Base-by-base conservation (phyloP, 2,329 filamentous ascomycete genomes). In the Reticulascus tulasneorum region DNA sequence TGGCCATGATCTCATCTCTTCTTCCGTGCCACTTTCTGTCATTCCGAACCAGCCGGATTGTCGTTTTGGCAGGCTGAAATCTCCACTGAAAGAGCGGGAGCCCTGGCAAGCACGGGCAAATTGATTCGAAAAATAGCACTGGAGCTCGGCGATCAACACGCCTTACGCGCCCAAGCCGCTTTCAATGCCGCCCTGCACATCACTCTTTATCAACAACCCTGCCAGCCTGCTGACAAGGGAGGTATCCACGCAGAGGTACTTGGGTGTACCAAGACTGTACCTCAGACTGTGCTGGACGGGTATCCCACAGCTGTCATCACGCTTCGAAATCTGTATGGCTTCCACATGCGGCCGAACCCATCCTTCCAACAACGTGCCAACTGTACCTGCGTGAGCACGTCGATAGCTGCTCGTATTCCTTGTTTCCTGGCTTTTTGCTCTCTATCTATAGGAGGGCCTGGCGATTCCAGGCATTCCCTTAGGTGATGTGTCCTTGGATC, bases 331-430 rank as follows among this genome's bases (percentile, higher is more conserved):
- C 26, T 26, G 8, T 29, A 33, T 19, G 24, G 29, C 30, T 9
- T 31, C 36, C 23, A 29, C 17, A 28, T 33, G 25, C 27, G 23
- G 31, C 24, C 31, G 15, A 28, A 22, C 34, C 27, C 24, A 31
- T 26, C 29, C 21, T 26, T 29, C 24, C 30, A 19, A 24, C 24
- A 36, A 16, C 29, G 22, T 23, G 22, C 10, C 25, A n/a, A 16
- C 21, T 18, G 32, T 42, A 42, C 40, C 40, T 42, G 40, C 40
- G 37, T 42, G 28, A 40, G 24, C 21, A 42, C 40, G 29, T 37
- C 32, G 27, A 29, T n/a, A 13, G 31, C 13, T 29, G 21, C 24
- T 23, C 28, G n/a, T 15, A 29, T 40, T 18, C n/a, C 40, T 26
- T 13, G 15, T 19, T 20, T 23, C 20, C 15, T n/a, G 22, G 15